phyloP scores from a whole-genome alignment of 495 filamentous ascomycete genomes.

The Tetracladium marchalianum region DNA sequence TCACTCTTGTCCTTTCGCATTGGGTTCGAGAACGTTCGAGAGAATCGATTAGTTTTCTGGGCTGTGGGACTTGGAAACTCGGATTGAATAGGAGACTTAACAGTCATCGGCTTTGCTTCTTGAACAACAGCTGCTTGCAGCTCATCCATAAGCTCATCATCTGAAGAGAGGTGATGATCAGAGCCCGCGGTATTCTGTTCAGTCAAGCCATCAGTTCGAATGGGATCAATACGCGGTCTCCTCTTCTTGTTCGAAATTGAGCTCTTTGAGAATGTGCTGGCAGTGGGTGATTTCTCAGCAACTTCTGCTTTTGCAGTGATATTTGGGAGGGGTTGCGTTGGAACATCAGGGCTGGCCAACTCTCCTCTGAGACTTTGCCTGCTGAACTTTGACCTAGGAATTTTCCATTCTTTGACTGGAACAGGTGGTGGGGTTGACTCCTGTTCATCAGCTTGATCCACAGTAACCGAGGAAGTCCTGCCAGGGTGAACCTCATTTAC shows the following conservation, averaged over 20 bases:
- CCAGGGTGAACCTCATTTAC: no score
- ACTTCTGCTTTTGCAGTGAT: neutral
- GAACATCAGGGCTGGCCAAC: neutral
- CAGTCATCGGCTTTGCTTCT: slow-evolving; percentile 72
- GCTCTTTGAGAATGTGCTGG: slow-evolving; percentile 15
- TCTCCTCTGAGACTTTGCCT: slow-evolving; percentile 27
- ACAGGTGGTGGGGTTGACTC: no score
- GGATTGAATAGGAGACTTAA: slow-evolving; percentile 74
- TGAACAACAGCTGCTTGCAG: slow-evolving; percentile 72
- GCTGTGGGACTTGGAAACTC: slow-evolving; percentile 41
- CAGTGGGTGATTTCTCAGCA: slow-evolving; percentile 14
- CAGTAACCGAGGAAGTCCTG: neutral
- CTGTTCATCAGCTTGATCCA: neutral
- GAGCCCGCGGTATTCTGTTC: slow-evolving; percentile 43
- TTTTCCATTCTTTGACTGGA: slow-evolving; percentile 14
- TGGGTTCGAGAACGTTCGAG: slow-evolving; percentile 44
- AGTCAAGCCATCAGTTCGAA: slow-evolving; percentile 33
- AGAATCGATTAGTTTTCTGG: slow-evolving; percentile 26
- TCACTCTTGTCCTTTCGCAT: slow-evolving; percentile 20
- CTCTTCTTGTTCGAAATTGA: slow-evolving; percentile 30
- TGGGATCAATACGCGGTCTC: slow-evolving; percentile 42
- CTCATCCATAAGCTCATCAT: slow-evolving; percentile 87
- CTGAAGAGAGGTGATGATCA: slow-evolving; percentile 59
- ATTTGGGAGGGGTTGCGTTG: slow-evolving; percentile 1
- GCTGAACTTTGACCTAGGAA: slow-evolving; percentile 41